phyloP scores from a whole-genome alignment of 495 filamentous ascomycete genomes.

The Neurospora pannonica region DNA sequence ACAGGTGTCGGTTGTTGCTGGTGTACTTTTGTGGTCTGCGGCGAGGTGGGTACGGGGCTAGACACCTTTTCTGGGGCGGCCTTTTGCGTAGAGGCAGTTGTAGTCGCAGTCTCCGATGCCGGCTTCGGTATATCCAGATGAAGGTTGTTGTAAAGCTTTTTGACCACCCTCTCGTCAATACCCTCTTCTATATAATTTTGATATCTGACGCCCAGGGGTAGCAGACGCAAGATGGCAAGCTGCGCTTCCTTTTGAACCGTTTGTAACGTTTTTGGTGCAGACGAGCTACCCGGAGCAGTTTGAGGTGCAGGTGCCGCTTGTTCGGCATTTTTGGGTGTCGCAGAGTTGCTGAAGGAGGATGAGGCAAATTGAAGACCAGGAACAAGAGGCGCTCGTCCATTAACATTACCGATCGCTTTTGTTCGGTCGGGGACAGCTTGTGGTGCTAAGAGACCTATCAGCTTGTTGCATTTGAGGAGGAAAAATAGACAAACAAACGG shows the following conservation, averaged over 20 bases:
- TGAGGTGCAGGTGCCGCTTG: not conserved
- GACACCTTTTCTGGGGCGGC: not conserved
- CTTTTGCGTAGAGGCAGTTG: not conserved
- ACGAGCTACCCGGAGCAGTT: not conserved
- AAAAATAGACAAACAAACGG: not conserved
- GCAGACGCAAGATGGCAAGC: conserved; percentile 55
- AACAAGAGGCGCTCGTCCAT: not conserved
- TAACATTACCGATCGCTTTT: not conserved
- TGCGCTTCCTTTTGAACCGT: conserved; percentile 59
- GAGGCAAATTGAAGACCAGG: not conserved
- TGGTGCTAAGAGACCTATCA: not conserved
- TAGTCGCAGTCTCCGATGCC: not conserved
- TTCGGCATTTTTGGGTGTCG: not conserved
- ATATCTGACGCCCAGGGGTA: conserved; percentile 55
- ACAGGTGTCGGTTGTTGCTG: conserved; percentile 4
- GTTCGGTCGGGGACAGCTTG: not conserved
- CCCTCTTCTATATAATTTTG: conserved; percentile 63
- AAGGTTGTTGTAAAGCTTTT: conserved; percentile 54
- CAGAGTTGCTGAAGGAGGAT: not conserved
- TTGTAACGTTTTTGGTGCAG: conserved; percentile 19
- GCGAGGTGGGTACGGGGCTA: not conserved
- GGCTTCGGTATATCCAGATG: conserved; percentile 41
- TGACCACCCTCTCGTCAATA: conserved; percentile 52
- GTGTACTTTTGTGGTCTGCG: not conserved
- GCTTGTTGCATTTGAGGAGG: not conserved